Base-by-base conservation (phyloP, 148 eudicot genomes). In the Tetragonia tetragonoides region DNA sequence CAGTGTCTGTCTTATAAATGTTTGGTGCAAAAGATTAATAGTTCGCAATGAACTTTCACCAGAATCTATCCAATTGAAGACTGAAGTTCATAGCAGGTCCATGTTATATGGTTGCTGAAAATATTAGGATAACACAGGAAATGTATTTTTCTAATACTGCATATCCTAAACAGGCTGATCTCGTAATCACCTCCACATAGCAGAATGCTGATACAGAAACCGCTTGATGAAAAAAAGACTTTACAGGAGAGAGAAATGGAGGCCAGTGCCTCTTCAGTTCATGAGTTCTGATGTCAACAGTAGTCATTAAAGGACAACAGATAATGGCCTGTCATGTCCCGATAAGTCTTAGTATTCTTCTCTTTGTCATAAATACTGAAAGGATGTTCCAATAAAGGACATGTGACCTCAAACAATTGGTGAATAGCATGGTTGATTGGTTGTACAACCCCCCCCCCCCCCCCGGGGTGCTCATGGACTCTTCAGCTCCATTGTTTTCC, bases 61-160 rank as follows among this genome's bases (percentile, higher is more conserved):
- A 2, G 34, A 44, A 41, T 68, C 72, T 68, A 68, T 44, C 15
- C 28, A 68, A 68, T 40, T 44, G 54, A 68, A 68, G n/a, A 68
- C 40, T 44, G 54, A 68, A 68, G n/a, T 68, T 21, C 12, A n/a
- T 18, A 42, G 47, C 72, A 68, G 51, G 14, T 44, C 17, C 8
- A 28, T 16, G n/a, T 68, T n/a, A 42, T n/a, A 9, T 15, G 37
- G 54, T n/a, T 44, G 54, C 28, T 68, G 23, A 9, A 44, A 18
- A 11, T 2, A 3, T 38, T 3, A 18, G 21, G 60, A 56, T 56
- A 56, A 10, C n/a, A 17, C 53, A 3, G 61, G n/a, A 1, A 44
- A 16, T 68, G 51, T 10, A 34, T 10, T 10, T 10, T 23, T 8
- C 44, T 7, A 7, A 28, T 54, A 46, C 20, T 1, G 37, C 57